Evolutionary conservation across 2,329 filamentous ascomycete genomes (phyloP).

Genomic region (Stromatinia cepivora): DNA sequence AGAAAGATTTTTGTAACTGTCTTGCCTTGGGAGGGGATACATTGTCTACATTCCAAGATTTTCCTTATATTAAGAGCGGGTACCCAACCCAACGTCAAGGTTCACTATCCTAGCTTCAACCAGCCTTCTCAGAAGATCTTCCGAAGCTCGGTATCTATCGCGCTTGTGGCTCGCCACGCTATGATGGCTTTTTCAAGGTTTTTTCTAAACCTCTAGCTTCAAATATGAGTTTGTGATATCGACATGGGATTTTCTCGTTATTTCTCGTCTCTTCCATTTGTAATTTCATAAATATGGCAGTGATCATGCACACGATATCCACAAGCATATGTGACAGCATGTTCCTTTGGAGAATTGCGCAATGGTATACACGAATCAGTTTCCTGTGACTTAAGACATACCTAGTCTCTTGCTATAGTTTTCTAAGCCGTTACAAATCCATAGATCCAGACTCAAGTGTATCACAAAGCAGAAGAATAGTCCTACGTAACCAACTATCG

Average conservation of each 20-base stretch:
- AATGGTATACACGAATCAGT: neutral
- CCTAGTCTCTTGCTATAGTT: neutral
- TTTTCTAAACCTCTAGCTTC: neutral
- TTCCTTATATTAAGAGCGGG: neutral
- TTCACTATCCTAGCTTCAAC: neutral
- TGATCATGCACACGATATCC: neutral
- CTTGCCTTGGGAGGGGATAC: no score
- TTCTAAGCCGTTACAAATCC: slow-evolving; percentile 1
- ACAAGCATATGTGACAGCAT: neutral
- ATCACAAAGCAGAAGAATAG: slow-evolving; percentile 18
- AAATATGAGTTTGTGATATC: neutral
- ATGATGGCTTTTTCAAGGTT: neutral
- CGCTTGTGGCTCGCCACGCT: neutral
- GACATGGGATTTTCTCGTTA: neutral
- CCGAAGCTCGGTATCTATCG: slow-evolving; percentile 13
- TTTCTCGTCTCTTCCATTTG: neutral
- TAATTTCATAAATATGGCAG: neutral
- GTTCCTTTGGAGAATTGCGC: neutral
- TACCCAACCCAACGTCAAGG: neutral
- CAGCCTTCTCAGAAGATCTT: neutral
- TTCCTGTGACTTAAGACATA: no score
- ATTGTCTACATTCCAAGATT: neutral
- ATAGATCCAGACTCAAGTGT: slow-evolving; percentile 3
- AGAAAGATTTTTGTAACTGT: no score
- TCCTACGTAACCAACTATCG: neutral